Percentiles rank a stretch among this genome's conserved stretches.
phyloP scores from a whole-genome alignment of 768 basidiomycete genomes.

The Hortiboletus campestris region DNA sequence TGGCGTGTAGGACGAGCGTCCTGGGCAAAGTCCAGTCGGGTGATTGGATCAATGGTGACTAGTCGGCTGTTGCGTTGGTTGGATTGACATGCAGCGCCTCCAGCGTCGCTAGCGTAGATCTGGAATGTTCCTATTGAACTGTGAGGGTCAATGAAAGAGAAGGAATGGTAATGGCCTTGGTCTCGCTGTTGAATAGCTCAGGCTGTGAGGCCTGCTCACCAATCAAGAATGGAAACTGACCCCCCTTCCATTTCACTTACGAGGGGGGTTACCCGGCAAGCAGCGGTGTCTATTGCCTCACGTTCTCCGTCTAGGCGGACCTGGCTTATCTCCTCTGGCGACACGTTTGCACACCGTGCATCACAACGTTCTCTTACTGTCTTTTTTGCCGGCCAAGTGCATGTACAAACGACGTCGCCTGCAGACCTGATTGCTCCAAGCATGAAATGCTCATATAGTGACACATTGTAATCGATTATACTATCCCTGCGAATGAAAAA shows the following conservation, averaged over 20 bases:
- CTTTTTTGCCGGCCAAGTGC: not conserved
- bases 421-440: not conserved
- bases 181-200: slow-evolving; percentile 24
- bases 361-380: slow-evolving; percentile 1
- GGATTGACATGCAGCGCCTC: slow-evolving; percentile 28
- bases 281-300: not conserved
- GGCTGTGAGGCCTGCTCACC: slow-evolving; percentile 24
- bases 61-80: slow-evolving; percentile 18
- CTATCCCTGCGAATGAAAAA: slow-evolving; percentile 14
- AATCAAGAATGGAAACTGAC: slow-evolving; percentile 25
- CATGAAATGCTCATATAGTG: slow-evolving; percentile 2
- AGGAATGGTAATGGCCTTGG: slow-evolving; percentile 18
- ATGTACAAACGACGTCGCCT: not conserved
- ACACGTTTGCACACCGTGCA: slow-evolving; percentile 18
- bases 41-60: slow-evolving; percentile 69
- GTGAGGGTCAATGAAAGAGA: slow-evolving; percentile 21
- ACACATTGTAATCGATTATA: slow-evolving; percentile 17
- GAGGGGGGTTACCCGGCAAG: slow-evolving; percentile 10
- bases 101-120: slow-evolving; percentile 25
- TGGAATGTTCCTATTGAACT: slow-evolving; percentile 13
- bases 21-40: slow-evolving; percentile 54
- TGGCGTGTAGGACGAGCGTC: slow-evolving; percentile 46
- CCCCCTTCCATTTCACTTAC: slow-evolving; percentile 21
- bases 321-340: not conserved
- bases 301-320: too few relatives aligned